A percentile compares a stretch with the other conserved stretches of the same genome.
phyloP scores from a whole-genome alignment of 164 flowering plant genomes.

The Macadamia integrifolia region DNA sequence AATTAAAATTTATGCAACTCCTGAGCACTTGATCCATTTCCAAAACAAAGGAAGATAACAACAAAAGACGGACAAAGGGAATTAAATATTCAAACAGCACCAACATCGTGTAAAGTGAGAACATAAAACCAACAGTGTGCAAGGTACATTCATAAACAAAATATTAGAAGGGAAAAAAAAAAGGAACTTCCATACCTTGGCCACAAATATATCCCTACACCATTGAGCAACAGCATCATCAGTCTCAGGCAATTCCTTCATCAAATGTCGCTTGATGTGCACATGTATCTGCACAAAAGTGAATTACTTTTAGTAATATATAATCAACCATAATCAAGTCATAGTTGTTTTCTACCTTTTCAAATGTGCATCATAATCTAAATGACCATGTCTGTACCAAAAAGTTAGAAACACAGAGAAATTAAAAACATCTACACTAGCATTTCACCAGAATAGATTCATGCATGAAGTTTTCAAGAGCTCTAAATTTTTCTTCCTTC shows the following conservation, averaged over 20 bases:
- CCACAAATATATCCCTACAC: constrained; percentile 76
- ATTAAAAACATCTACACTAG: no score
- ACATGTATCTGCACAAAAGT: constrained; percentile 60
- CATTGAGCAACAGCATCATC: constrained; percentile 70
- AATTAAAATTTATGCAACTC: no score
- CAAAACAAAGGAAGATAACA: no score
- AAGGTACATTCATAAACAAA: not conserved
- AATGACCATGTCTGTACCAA: no score
- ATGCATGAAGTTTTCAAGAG: no score
- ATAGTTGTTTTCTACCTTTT: not conserved
- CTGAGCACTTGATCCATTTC: no score
- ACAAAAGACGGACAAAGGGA: not conserved
- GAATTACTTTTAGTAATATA: not conserved
- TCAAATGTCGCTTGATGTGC: constrained; percentile 61
- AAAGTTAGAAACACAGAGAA: no score
- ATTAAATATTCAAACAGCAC: not conserved
- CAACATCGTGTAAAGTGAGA: not conserved
- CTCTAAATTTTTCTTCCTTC: no score
- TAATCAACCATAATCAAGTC: not conserved
- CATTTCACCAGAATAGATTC: no score
- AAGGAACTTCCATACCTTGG: constrained; percentile 47
- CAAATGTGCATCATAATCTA: not conserved
- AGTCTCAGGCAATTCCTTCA: constrained; percentile 74
- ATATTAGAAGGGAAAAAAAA: not conserved
- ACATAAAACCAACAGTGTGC: not conserved